Evolutionary conservation across 768 basidiomycete species (phyloP).

Genomic region (Lactarius quietus): DNA sequence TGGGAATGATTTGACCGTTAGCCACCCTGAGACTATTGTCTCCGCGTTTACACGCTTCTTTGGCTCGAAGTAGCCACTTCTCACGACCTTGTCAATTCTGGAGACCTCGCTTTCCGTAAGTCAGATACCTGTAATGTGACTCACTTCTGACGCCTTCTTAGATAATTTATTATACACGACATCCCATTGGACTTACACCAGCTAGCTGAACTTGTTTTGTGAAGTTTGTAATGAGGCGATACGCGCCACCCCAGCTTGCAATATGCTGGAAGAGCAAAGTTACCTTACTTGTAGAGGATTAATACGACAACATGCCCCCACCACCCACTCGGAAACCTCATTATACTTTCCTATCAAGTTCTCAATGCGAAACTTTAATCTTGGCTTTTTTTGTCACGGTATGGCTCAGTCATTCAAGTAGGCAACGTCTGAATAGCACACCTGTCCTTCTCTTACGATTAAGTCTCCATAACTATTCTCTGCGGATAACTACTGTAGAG

Average conservation of each 20-base stretch:
- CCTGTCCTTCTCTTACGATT: no score
- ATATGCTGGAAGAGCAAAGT: conserved; percentile 4
- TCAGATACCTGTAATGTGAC: neutral
- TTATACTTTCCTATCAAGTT: neutral
- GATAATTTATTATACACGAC: conserved; percentile 17
- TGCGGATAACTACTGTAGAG: no score
- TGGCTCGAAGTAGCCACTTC: conserved; percentile 6
- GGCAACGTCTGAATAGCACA: neutral
- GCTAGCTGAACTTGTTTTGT: conserved; percentile 6
- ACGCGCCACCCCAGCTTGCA: neutral
- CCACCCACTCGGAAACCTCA: neutral
- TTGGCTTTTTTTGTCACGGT: neutral
- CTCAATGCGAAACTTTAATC: neutral
- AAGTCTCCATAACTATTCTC: no score
- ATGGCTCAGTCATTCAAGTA: neutral
- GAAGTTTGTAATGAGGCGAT: conserved; percentile 6
- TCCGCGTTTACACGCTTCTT: conserved; percentile 23
- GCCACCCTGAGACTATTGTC: conserved; percentile 25
- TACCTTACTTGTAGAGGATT: conserved; percentile 9
- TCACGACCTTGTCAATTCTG: neutral
- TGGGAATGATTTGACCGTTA: conserved; percentile 43
- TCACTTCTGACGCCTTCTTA: neutral
- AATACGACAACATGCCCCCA: neutral
- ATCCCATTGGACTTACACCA: conserved; percentile 1
- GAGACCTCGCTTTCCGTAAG: conserved; percentile 15